Conservation (phyloP, 2,329 filamentous ascomycete genomes). For the Botrytis elliptica region DNA sequence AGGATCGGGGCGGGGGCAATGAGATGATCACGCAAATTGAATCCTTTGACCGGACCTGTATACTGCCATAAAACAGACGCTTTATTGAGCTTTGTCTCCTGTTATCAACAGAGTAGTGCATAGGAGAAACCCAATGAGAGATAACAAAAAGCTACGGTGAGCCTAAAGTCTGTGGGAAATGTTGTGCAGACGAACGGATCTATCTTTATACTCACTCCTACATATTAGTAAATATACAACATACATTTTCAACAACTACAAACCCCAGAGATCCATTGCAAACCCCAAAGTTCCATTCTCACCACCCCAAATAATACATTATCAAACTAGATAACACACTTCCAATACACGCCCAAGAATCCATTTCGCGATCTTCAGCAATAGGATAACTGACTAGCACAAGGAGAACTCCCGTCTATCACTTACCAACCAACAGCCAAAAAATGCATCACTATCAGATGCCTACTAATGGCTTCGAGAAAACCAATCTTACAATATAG, state of each 20-base stretch:
- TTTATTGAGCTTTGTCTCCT: not conserved
- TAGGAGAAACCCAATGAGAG: too few relatives aligned
- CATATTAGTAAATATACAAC: not conserved
- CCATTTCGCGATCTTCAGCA: not conserved
- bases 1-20: not conserved
- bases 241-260: not conserved
- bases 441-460: not conserved
- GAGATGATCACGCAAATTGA: not conserved
- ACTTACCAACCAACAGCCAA: not conserved
- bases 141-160: not conserved
- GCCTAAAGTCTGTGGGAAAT: too few relatives aligned
- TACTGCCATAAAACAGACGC: not conserved
- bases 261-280: not conserved
- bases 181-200: not conserved
- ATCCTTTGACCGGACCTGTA: not conserved
- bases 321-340: fast-evolving
- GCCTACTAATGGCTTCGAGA: not conserved
- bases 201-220: not conserved
- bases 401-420: not conserved
- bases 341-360: not conserved
- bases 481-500: not conserved
- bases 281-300: not conserved
- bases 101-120: not conserved
- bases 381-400: not conserved
- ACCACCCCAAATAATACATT: not conserved